Conservation (phyloP, 768 basidiomycete genomes). For the Mycena latifolia region DNA sequence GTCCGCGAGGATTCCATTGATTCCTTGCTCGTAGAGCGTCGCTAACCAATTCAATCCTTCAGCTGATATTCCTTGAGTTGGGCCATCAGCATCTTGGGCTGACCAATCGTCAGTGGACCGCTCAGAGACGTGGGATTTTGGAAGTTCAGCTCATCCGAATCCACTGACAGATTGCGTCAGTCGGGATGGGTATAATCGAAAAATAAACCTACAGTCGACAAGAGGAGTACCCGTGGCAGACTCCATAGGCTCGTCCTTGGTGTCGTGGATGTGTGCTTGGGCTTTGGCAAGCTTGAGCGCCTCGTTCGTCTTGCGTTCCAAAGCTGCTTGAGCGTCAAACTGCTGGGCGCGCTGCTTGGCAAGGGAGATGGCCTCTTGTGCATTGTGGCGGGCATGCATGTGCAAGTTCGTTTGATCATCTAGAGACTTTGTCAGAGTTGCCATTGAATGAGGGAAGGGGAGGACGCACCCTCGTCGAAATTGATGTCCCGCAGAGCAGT, state of each 20-base stretch:
- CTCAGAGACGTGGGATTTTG: slow-evolving; percentile 95
- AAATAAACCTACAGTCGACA: slow-evolving; percentile 73
- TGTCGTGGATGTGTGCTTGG: slow-evolving; percentile 59
- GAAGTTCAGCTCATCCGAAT: slow-evolving; percentile 98
- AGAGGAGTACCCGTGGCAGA: slow-evolving; percentile 57
- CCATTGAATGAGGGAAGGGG: not conserved
- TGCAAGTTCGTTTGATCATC: slow-evolving; percentile 92
- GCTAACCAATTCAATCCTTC: slow-evolving; percentile 98
- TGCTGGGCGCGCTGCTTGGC: slow-evolving; percentile 84
- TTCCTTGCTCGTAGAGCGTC: slow-evolving; percentile 98
- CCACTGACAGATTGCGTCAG: slow-evolving; percentile 63
- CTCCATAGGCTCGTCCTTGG: slow-evolving; percentile 50
- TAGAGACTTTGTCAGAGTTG: slow-evolving; percentile 44
- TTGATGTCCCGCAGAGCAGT: slow-evolving; percentile 78
- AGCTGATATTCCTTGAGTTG: slow-evolving; percentile 98
- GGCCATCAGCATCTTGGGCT: slow-evolving; percentile 97
- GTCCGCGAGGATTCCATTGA: slow-evolving; percentile 98
- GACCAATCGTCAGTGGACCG: slow-evolving; percentile 86
- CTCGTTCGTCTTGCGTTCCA: slow-evolving; percentile 86
- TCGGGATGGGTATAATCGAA: not conserved
- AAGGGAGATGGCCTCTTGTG: slow-evolving; percentile 87
- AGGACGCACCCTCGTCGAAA: slow-evolving; percentile 86
- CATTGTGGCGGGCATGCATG: slow-evolving; percentile 87
- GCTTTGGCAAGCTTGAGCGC: slow-evolving; percentile 77
- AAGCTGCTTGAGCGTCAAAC: slow-evolving; percentile 88